Evolutionary conservation across 495 filamentous ascomycete genomes (phyloP), one percentile per base, ranked within the genome.

Genomic region (Polyplosphaeria fusca): DNA sequence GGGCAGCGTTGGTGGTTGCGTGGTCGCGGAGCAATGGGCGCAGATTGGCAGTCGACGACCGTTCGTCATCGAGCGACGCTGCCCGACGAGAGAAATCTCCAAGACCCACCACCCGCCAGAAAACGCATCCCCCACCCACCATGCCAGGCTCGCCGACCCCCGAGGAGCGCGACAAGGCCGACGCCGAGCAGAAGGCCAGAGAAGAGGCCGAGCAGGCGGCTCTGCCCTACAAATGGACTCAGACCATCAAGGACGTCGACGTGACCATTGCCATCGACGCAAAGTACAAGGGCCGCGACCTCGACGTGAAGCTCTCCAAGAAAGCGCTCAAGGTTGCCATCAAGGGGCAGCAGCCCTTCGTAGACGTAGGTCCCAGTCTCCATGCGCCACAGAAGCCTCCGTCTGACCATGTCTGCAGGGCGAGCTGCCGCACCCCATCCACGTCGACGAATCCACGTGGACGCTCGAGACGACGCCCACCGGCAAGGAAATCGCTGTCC

Each of bases 161-260:
- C 14, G 64, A 66, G 40, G 87, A 90, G 53, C 79, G 81, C 27
- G 82, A 86, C 55, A 79, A 80, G 52, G 74, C 71, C 38, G 84
- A 86, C 70, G 77, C 70, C 7, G 78, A 81, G 58, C 72, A 74
- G 42, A 79, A 81, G 64, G 72, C 82, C 52, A 84, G 85, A 68
- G 90, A 98, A 71, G 79, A 79, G 26, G 86, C 83, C 28, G 93
- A 97, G 71, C 93, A 98, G 76, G 89, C 87, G 19, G 79, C 85
- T 38, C 85, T 98, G 9, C 93, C 93, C 3, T 98, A 98, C 84
- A 90, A 93, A 74, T 98, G 93, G 93, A 88, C 82, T 1, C 93
- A 98, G 72, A 91, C 86, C n/a, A 96, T 98, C 72, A 77, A 80
- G 56, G 94, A 97, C 61, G 73, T 96, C 59, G 91, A 97, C 66